phyloP scores from a whole-genome alignment of 305 asterid genomes.

The Plantago coronopus region DNA sequence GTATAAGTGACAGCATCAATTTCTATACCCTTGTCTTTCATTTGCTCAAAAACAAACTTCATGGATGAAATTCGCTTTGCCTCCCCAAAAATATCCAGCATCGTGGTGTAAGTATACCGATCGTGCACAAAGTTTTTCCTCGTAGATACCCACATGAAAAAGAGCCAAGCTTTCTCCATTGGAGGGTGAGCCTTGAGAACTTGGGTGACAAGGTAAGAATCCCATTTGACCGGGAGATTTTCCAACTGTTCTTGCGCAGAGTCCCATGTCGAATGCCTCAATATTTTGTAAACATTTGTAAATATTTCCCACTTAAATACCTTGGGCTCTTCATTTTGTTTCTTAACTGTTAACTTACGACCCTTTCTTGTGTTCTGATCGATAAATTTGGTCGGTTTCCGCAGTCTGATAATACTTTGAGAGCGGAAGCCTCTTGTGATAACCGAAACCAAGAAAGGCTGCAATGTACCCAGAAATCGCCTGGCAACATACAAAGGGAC shows the following conservation, averaged over 20 bases:
- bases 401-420: too few species aligned
- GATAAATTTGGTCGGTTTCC: too few species aligned
- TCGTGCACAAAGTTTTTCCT: conserved; percentile 70
- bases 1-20: conserved; percentile 80
- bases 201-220: conserved; percentile 77
- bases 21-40: conserved; percentile 67
- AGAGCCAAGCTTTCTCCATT: conserved; percentile 91
- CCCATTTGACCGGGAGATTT: conserved; percentile 60
- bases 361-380: too few species aligned
- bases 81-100: conserved; percentile 95
- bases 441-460: too few species aligned
- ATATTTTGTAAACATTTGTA: conserved; percentile 47
- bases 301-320: conserved; percentile 52
- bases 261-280: conserved; percentile 81
- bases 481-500: too few species aligned
- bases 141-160: conserved; percentile 78
- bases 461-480: too few species aligned
- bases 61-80: conserved; percentile 75
- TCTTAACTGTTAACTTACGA: conserved; percentile 28
- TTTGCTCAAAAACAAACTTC: conserved; percentile 61
- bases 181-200: conserved; percentile 95
- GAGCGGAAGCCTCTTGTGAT: too few species aligned
- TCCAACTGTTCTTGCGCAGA: conserved; percentile 63
- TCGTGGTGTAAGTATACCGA: conserved; percentile 87
- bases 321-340: conserved; percentile 34